These are phyloP conservation scores for Globisporangium canariense DNA, from an alignment of 352 stramenopile species.

Conservation along the genomic window DNA sequence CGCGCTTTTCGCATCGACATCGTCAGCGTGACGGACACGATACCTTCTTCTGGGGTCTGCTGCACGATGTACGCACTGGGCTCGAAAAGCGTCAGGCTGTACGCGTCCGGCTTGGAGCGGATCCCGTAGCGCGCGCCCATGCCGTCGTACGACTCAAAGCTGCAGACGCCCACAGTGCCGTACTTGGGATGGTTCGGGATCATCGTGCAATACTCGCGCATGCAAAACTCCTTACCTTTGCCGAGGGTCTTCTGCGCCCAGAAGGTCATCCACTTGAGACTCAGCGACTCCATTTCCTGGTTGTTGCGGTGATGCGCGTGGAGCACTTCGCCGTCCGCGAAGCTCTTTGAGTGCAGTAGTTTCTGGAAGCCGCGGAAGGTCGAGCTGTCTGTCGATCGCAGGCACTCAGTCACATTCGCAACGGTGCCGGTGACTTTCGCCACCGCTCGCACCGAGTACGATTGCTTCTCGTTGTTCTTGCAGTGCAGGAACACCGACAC, in stretches of 20 bases:
- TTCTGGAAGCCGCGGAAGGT: conserved; percentile 70
- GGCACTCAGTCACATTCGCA: conserved; percentile 72
- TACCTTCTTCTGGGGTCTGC: conserved; percentile 63
- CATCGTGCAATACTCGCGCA: conserved; percentile 78
- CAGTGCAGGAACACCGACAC: conserved; percentile 71
- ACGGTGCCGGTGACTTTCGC: conserved; percentile 65
- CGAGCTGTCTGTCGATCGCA: conserved; percentile 58
- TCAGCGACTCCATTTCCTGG: conserved; percentile 55
- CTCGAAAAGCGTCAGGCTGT: conserved; percentile 78
- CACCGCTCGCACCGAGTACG: conserved; percentile 69
- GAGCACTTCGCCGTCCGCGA: conserved; percentile 78
- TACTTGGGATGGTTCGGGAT: conserved; percentile 53
- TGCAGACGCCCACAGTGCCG: conserved; percentile 60
- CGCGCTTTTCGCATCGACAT: conserved; percentile 78
- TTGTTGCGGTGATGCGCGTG: conserved; percentile 41
- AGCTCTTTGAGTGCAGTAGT: conserved; percentile 67
- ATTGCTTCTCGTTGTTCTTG: conserved; percentile 81
- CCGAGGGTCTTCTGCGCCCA: conserved; percentile 75
- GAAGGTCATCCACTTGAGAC: conserved; percentile 83
- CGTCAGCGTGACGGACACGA: conserved; percentile 65
- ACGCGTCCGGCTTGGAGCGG: conserved; percentile 66
- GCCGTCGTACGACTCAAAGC: conserved; percentile 84
- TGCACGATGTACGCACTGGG: conserved; percentile 71
- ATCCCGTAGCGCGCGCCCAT: conserved; percentile 68
- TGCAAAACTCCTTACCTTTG: conserved; percentile 78